Conservation (phyloP, 1,139 yeast species). For the Debaryomyces nepalensis region DNA sequence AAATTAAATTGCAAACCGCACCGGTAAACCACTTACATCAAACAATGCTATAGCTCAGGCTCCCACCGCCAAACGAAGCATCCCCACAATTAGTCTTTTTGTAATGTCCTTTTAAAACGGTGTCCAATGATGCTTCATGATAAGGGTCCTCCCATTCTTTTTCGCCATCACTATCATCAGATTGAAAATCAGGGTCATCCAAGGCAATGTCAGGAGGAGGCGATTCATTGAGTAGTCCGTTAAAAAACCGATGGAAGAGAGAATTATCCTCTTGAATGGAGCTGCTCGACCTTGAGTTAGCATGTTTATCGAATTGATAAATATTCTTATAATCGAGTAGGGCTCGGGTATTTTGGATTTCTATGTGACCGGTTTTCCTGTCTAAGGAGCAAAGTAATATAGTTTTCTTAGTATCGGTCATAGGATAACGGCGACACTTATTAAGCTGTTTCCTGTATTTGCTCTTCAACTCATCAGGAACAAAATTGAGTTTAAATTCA, state of each 20-base stretch:
- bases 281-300: conserved; percentile 1
- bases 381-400: conserved; percentile 37
- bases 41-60: conserved; percentile 15
- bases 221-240: conserved; percentile 9
- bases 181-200: conserved; percentile 3
- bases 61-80: conserved; percentile 17
- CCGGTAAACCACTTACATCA: too few relatives aligned
- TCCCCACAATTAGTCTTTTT: conserved; percentile 11
- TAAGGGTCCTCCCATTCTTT: conserved; percentile 13
- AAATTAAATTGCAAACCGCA: too few relatives aligned
- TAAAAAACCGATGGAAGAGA: conserved; percentile 10
- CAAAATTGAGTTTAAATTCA: conserved; percentile 12
- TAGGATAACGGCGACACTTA: not conserved
- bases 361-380: conserved; percentile 36
- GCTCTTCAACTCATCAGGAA: conserved; percentile 10
- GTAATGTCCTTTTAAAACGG: conserved; percentile 14
- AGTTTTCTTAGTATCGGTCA: conserved; percentile 17
- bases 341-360: conserved; percentile 26
- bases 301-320: conserved; percentile 13
- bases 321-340: conserved; percentile 20
- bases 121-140: conserved; percentile 12
- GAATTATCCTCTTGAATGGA: conserved; percentile 7
- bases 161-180: conserved; percentile 8
- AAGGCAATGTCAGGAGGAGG: conserved; percentile 9
- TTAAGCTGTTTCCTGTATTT: conserved; percentile 12